Base-by-base conservation (phyloP, 2,329 filamentous ascomycete genomes). In the Eutypa lata region DNA sequence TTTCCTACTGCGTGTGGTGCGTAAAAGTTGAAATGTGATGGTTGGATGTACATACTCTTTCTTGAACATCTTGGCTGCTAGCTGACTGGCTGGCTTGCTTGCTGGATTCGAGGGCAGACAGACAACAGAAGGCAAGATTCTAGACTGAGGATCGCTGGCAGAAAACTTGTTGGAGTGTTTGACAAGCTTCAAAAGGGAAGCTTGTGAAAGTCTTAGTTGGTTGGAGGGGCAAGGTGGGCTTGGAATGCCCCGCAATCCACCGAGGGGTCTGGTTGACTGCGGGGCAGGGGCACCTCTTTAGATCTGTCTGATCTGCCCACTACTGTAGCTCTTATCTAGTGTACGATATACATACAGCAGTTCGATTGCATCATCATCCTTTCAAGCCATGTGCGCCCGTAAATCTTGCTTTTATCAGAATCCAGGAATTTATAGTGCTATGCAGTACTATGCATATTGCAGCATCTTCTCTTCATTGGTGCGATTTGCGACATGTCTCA, bases 11-110 rank as follows among this genome's bases (percentile, higher is more conserved):
- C 33, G n/a, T 26, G 24, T 28, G 43, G n/a, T n/a, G n/a, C n/a
- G n/a, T n/a, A n/a, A n/a, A n/a, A n/a, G n/a, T n/a, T n/a, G n/a
- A n/a, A n/a, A n/a, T n/a, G n/a, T n/a, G n/a, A n/a, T n/a, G n/a
- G n/a, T n/a, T n/a, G n/a, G n/a, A n/a, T 49, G 43, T 37, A 47
- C 82, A 68, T 73, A 94, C 91, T 95, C 90, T 80, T 94, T 96
- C 71, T 96, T 96, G 71, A 96, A 96, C 91, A 96, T 96, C 57
- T 67, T 84, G 73, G 50, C 60, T 59, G 58, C 35, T 54, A 14
- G n/a, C 35, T 38, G 13, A 14, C 6, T 38, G 59, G 58, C 35
- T 54, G 35, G n/a, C 35, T 38, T 7, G 35, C 6, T 38, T 14
- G 4, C 7, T 18, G 7, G 6, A 16, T 38, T 16, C n/a, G n/a